These are phyloP conservation scores for Potentilla sterilis DNA, from an alignment of 306 rosid species.

Conservation along the genomic window DNA sequence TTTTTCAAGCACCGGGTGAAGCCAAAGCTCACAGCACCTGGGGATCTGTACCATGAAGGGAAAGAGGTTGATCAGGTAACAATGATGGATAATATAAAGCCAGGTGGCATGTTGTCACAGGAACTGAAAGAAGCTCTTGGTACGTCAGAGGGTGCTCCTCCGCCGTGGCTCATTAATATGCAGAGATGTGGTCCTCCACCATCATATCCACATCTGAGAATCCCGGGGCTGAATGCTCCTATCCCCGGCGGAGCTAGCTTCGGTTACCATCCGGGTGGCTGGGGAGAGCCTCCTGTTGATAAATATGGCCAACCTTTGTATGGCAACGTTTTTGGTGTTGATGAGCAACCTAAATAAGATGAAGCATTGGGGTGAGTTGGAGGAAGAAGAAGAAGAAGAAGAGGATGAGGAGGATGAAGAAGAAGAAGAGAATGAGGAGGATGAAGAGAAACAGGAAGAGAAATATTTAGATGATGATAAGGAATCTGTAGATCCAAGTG, in stretches of 20 bases:
- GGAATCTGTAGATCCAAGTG: slow-evolving; percentile 90
- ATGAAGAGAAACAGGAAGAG: slow-evolving; percentile 70
- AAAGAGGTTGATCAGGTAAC: slow-evolving; percentile 94
- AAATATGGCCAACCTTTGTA: slow-evolving; percentile 86
- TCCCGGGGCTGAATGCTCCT: slow-evolving; percentile 91
- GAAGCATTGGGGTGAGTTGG: slow-evolving; percentile 99
- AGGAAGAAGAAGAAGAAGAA: slow-evolving; percentile 77
- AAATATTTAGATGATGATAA: slow-evolving; percentile 57
- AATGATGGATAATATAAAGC: slow-evolving; percentile 82
- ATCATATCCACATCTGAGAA: slow-evolving; percentile 86
- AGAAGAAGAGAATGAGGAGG: slow-evolving; percentile 19
- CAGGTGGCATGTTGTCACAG: slow-evolving; percentile 71
- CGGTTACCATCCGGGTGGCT: slow-evolving; percentile 97
- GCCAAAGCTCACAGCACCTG: slow-evolving; percentile 84
- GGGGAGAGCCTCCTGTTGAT: slow-evolving; percentile 99
- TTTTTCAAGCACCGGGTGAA: slow-evolving; percentile 93
- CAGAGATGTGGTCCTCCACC: slow-evolving; percentile 99
- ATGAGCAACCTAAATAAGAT: slow-evolving; percentile 62
- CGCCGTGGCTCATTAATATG: slow-evolving; percentile 99
- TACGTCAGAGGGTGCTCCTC: slow-evolving; percentile 99
- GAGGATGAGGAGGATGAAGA: slow-evolving; percentile 54
- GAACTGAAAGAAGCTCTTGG: slow-evolving; percentile 97
- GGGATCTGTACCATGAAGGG: slow-evolving; percentile 94
- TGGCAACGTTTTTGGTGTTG: slow-evolving; percentile 95
- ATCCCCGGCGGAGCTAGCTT: slow-evolving; percentile 94